These are phyloP conservation scores for Verticillium nubilum DNA, from an alignment of 2,329 filamentous ascomycete species.

Conservation along the genomic window DNA sequence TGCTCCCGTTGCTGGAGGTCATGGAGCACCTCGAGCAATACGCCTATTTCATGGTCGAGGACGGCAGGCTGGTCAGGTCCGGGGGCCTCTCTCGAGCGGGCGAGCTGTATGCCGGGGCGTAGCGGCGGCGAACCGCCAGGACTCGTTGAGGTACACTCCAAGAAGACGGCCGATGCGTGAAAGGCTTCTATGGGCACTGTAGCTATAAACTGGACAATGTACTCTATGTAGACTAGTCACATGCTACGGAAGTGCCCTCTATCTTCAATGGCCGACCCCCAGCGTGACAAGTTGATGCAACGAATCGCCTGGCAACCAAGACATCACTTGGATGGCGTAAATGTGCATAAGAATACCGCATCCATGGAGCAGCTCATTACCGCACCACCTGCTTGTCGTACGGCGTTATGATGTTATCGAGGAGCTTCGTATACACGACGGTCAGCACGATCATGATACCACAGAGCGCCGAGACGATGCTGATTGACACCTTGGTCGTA, in stretches of 20 bases:
- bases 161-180: no score
- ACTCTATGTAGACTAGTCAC: no score
- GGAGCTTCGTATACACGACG: neutral
- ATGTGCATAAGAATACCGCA: no score
- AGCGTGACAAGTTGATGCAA: no score
- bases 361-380: neutral
- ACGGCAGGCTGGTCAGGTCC: slow-evolving; percentile 31
- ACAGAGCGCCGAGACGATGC: neutral
- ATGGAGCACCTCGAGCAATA: slow-evolving; percentile 47
- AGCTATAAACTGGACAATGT: no score
- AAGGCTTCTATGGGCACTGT: no score
- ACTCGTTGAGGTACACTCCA: no score
- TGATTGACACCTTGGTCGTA: neutral
- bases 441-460: neutral
- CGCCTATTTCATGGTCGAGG: slow-evolving; percentile 48
- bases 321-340: no score
- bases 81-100: neutral
- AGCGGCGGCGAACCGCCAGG: neutral
- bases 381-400: neutral
- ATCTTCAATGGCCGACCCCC: no score
- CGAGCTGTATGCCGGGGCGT: neutral
- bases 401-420: neutral
- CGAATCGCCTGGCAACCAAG: no score
- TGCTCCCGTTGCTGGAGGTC: slow-evolving; percentile 41
- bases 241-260: no score